Base-by-base conservation (phyloP, 106 monocot genomes). In the Dendrobium nobile region DNA sequence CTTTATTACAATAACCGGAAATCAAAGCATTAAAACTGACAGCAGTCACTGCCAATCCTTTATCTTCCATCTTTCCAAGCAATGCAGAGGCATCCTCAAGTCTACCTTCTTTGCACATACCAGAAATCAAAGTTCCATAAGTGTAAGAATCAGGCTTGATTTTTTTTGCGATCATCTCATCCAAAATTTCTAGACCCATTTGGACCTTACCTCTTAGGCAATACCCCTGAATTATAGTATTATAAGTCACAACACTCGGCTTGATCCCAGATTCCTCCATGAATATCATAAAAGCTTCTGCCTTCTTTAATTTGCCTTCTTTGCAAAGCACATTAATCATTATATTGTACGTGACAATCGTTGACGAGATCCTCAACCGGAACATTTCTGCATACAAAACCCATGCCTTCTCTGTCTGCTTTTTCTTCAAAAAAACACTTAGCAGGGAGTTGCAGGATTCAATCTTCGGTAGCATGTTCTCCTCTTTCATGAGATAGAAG, bases 281-380 rank as follows among this genome's bases (percentile, higher is more conserved):
- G 85, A 75, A 79, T 41, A 81, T 78, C 5, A 97, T 27, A 78
- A 97, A 92, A 41, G 80, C 83, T 81, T 72, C 79, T 1, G 94
- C 96, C 79, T 94, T 94, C 65, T 67, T 86, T 43, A 92, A 73
- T 82, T 97, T 97, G 33, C 90, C 90, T 77, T 92, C 82, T 81
- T 84, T 89, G 82, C 92, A 97, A 40, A 94, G 85, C 64, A 84
- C 88, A 80, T 89, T 89, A 68, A 97, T 84, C 96, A 97, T 97
- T 56, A 97, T 89, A 56, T 97, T 97, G 84, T 85, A 97, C 33
- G 96, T 97, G 55, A 86, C 75, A 41, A 89, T 81, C 18, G 78
- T 89, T 5, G 90, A 89, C 10, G 81, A 79, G 77, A 94, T 87
- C 54, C 86, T 81, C 78, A 89, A 83, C 15, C 88, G 84, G 78